A percentile compares a stretch with the other conserved stretches of the same genome.
Evolutionary conservation across 1,139 yeast genomes (phyloP).

Genomic region (Kodamaea alishanica): DNA sequence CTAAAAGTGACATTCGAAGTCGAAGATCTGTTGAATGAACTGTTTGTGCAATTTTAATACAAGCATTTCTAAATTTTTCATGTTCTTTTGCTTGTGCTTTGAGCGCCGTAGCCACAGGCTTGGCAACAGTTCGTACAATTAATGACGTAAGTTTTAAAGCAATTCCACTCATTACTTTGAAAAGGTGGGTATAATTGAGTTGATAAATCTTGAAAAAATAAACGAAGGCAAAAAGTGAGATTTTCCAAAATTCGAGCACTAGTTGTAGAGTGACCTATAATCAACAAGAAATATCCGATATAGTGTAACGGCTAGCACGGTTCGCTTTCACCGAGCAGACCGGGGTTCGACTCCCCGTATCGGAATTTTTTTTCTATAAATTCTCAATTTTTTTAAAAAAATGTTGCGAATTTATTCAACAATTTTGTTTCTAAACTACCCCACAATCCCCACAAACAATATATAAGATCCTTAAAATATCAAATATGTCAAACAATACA

Average conservation of each 20-base stretch:
- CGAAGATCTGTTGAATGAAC: slow-evolving; percentile 65
- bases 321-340: slow-evolving; percentile 80
- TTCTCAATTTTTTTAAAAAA: too few relatives aligned
- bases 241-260: too few relatives aligned
- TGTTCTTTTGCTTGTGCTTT: slow-evolving; percentile 78
- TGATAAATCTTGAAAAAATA: too few relatives aligned
- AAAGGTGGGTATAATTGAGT: too few relatives aligned
- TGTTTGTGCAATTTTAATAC: slow-evolving; percentile 71
- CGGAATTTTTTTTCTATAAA: too few relatives aligned
- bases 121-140: slow-evolving; percentile 72
- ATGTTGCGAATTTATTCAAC: too few relatives aligned
- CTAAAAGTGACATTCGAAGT: slow-evolving; percentile 61
- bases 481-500: too few relatives aligned
- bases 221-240: background rate
- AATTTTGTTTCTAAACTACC: too few relatives aligned
- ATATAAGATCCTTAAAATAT: too few relatives aligned
- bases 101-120: slow-evolving; percentile 72
- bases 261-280: background rate
- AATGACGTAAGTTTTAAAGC: slow-evolving; percentile 76
- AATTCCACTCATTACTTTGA: slow-evolving; percentile 45
- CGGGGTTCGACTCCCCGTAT: slow-evolving; percentile 71
- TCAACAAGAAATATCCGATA: slow-evolving; percentile 45
- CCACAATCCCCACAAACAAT: too few relatives aligned
- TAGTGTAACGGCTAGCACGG: slow-evolving; percentile 84
- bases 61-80: slow-evolving; percentile 55